These are phyloP conservation scores for Extremus antarcticus DNA, from an alignment of 495 filamentous ascomycete species.

Conservation along the genomic window DNA sequence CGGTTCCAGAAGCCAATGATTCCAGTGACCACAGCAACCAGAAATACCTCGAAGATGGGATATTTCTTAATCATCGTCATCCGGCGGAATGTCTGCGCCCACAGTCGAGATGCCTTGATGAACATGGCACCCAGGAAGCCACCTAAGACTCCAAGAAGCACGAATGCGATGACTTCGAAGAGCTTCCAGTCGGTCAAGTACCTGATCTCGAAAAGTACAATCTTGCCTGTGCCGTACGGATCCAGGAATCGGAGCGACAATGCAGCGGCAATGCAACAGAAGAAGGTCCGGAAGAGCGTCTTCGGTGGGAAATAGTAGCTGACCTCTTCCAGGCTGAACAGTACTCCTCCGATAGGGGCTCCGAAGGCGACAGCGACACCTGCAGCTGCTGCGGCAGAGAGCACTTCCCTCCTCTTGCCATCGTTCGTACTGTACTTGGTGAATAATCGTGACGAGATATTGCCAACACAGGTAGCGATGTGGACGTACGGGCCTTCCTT, in stretches of 20 bases:
- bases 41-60: conserved; percentile 75
- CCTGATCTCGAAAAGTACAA: conserved; percentile 89
- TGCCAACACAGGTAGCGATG: conserved; percentile 91
- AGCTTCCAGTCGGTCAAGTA: conserved; percentile 90
- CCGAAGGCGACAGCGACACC: conserved; percentile 94
- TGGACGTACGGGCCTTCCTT: conserved; percentile 98
- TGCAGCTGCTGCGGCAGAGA: conserved; percentile 84
- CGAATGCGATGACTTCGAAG: conserved; percentile 80
- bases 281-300: conserved; percentile 94
- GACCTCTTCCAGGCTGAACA: conserved; percentile 82
- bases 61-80: conserved; percentile 69
- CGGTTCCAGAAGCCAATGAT: conserved; percentile 86
- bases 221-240: conserved; percentile 90
- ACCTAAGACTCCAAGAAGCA: conserved; percentile 73
- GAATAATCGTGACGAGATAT: conserved; percentile 88
- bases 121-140: conserved; percentile 81
- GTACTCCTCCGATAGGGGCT: conserved; percentile 60
- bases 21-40: conserved; percentile 80
- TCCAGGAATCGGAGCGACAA: conserved; percentile 88
- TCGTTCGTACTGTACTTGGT: conserved; percentile 90
- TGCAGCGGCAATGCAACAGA: conserved; percentile 90
- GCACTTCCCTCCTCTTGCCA: conserved; percentile 77
- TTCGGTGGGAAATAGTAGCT: conserved; percentile 98
- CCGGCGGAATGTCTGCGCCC: conserved; percentile 80
- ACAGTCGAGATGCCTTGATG: conserved; percentile 85